Evolutionary conservation across 2,329 filamentous ascomycete species (phyloP), one percentile per base, ranked within the genome.

Genomic region (Thelonectria olida): DNA sequence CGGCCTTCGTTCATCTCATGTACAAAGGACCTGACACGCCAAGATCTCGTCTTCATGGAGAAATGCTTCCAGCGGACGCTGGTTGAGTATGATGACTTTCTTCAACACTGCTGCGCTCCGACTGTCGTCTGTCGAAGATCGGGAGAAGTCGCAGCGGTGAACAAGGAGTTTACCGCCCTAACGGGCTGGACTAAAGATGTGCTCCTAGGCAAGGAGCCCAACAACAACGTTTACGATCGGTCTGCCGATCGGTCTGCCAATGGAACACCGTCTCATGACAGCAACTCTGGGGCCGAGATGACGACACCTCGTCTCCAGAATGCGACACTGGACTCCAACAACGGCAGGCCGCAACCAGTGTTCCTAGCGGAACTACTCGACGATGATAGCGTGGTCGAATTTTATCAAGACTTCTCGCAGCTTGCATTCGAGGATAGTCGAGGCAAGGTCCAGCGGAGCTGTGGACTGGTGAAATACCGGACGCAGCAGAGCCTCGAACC

Each of bases 41-140:
- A 96, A 71, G 96, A 99, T 76, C 82, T 98, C 25, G 89, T 99
- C 20, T 97, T 98, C 76, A 97, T 97, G 91, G 96, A 99, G 76
- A 97, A 97, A 79, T 96, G 92, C 72, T 93, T 98, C 74, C 96
- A 99, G 77, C 88, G 96, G 36, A 96, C 93, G 0, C 83, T 98
- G 10, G 93, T 93, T 73, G 93, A 97, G 74, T 96, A 97, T 72
- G 93, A 98, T 74, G 93, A 97, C 66, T 96, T 96, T 67, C 91
- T 97, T 81, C 89, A 92, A 58, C 89, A 93, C 65, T 93, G 91
- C 62, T 93, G 93, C 38, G 96, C 93, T 4, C 96, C 96, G 0
- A 97, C 94, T 1, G 88, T 99, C 59, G 92, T 98, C 23, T 96
- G 93, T 73, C 89, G 96, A 48, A 88, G 96, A 48, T 97, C 94